Evolutionary conservation across 306 rosid genomes (phyloP).

Genomic region (Corylus heterophylla): DNA sequence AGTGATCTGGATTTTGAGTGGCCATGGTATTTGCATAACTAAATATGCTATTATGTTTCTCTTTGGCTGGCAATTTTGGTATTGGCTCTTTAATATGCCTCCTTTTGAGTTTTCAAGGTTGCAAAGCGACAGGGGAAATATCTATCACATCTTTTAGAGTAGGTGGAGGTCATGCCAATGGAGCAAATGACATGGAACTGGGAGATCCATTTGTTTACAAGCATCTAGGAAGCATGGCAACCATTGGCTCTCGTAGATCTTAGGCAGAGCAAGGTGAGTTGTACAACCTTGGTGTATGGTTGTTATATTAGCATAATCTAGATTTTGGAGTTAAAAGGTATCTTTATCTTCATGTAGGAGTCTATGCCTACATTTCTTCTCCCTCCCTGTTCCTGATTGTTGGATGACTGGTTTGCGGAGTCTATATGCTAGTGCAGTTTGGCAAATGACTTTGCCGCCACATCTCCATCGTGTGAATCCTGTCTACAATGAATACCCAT

Average conservation of each 20-base stretch:
- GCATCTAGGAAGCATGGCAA: conserved; percentile 98
- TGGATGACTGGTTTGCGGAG: background rate
- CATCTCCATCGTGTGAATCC: too few species aligned
- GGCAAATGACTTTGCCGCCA: background rate
- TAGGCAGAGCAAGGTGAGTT: conserved; percentile 80
- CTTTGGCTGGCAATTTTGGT: background rate
- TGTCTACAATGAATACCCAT: too few species aligned
- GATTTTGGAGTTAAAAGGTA: conserved; percentile 30
- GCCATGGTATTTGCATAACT: conserved; percentile 9
- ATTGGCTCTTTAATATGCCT: conserved; percentile 6
- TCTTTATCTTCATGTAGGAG: conserved; percentile 2
- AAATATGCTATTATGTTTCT: conserved; percentile 1
- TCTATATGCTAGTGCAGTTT: background rate
- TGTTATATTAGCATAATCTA: conserved; percentile 91
- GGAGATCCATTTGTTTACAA: conserved; percentile 79
- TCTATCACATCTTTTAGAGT: conserved; percentile 46
- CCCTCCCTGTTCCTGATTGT: background rate
- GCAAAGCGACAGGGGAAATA: conserved; percentile 98
- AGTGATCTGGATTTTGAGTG: background rate
- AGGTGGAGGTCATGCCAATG: conserved; percentile 69
- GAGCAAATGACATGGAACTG: conserved; percentile 45
- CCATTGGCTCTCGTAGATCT: conserved; percentile 93
- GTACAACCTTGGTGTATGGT: conserved; percentile 79
- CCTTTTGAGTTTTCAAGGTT: conserved; percentile 50
- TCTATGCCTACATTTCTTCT: background rate